phyloP scores from a whole-genome alignment of 2,329 filamentous ascomycete species.

The Epichloe coenophiala region DNA sequence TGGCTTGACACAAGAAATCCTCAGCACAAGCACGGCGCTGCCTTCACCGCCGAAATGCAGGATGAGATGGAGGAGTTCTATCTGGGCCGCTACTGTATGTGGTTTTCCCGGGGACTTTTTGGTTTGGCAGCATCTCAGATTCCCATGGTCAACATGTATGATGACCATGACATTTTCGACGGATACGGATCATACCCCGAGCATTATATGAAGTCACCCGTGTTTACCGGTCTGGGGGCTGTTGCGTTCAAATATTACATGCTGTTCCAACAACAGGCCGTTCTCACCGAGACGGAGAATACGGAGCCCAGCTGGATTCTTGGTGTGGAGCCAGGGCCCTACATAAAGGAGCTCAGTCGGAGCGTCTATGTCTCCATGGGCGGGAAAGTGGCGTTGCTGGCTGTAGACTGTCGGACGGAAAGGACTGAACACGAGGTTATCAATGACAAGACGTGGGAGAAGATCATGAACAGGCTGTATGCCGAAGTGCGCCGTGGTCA shows the following conservation, averaged over 20 bases:
- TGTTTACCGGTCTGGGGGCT: constrained; percentile 79
- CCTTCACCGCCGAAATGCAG: constrained; percentile 72
- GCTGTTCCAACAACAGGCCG: constrained; percentile 93
- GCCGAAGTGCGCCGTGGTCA: constrained; percentile 70
- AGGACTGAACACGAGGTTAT: constrained; percentile 72
- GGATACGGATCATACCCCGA: constrained; percentile 90
- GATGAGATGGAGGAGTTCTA: constrained; percentile 83
- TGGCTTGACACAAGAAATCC: constrained; percentile 78
- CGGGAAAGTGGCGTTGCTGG: constrained; percentile 65
- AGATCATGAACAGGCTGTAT: constrained; percentile 75
- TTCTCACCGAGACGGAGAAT: constrained; percentile 64
- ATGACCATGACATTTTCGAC: constrained; percentile 86
- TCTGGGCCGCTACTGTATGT: constrained; percentile 75
- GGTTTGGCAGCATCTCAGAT: constrained; percentile 89
- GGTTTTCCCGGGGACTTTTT: constrained; percentile 97
- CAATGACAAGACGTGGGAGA: constrained; percentile 67
- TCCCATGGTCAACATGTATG: constrained; percentile 96
- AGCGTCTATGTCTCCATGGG: constrained; percentile 80
- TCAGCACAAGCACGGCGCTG: constrained; percentile 61
- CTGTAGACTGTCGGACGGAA: constrained; percentile 84
- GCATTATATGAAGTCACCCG: constrained; percentile 78
- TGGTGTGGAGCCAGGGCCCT: constrained; percentile 68
- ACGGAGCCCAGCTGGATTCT: constrained; percentile 88
- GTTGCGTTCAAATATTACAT: constrained; percentile 98
- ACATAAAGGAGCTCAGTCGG: constrained; percentile 74